A percentile compares a stretch with the other conserved stretches of the same genome.
These are phyloP conservation scores for Penicillium sp. DNA, from an alignment of 2,329 filamentous ascomycete genomes.

Conservation along the genomic window DNA sequence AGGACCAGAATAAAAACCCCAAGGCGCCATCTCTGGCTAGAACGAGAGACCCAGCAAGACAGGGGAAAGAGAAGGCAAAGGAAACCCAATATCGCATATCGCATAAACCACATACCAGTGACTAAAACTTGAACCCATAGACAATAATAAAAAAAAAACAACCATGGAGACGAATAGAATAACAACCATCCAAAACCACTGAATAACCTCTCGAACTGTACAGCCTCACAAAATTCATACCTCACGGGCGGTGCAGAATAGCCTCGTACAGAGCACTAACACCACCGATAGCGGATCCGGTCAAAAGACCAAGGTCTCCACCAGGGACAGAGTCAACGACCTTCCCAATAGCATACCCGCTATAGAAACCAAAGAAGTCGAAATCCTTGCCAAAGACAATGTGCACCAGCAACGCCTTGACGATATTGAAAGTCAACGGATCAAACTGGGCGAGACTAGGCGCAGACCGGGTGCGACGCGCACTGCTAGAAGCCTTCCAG, in stretches of 20 bases:
- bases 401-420: slow-evolving; percentile 78
- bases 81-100: slow-evolving; percentile 17
- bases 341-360: slow-evolving; percentile 32
- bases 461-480: slow-evolving; percentile 24
- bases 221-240: slow-evolving; percentile 8
- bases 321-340: slow-evolving; percentile 41
- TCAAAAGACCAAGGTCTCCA: slow-evolving; percentile 38
- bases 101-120: slow-evolving; percentile 22
- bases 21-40: slow-evolving; percentile 22
- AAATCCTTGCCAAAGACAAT: slow-evolving; percentile 65
- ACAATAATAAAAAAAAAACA: not conserved
- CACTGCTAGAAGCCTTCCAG: slow-evolving; percentile 42
- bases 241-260: slow-evolving; percentile 40
- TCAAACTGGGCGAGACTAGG: slow-evolving; percentile 55
- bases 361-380: slow-evolving; percentile 38
- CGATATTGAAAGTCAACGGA: slow-evolving; percentile 84
- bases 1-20: slow-evolving; percentile 12
- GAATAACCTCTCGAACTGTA: slow-evolving; percentile 12
- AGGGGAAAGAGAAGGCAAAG: not conserved
- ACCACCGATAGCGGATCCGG: slow-evolving; percentile 40
- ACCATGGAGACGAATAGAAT: not conserved
- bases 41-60: slow-evolving; percentile 23
- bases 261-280: slow-evolving; percentile 47
- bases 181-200: not conserved
- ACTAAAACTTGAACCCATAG: slow-evolving; percentile 13